Percentiles rank a stretch among this genome's conserved stretches.
phyloP scores from a whole-genome alignment of 2,329 filamentous ascomycete species.

The Trichoderma oligosporum region DNA sequence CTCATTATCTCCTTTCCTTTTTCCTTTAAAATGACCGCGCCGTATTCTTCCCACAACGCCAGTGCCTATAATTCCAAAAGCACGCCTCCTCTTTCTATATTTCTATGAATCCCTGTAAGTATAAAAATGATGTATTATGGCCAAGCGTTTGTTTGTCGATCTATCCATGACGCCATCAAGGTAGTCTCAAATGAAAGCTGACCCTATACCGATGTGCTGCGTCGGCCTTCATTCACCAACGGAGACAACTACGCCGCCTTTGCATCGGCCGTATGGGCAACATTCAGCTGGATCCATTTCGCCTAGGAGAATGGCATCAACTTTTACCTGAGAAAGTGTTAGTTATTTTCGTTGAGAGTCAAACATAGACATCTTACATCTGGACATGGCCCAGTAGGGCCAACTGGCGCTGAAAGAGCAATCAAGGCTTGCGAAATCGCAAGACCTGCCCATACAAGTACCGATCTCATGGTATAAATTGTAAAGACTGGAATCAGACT shows the following conservation, averaged over 20 bases:
- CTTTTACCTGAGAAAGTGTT: conserved; percentile 28
- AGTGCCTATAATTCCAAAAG: background rate
- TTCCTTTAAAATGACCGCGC: background rate
- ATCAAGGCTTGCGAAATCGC: conserved; percentile 19
- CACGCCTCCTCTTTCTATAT: background rate
- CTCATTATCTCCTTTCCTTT: background rate
- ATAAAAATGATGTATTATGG: background rate
- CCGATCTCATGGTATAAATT: conserved; percentile 11
- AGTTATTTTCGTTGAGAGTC: background rate
- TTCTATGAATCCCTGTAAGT: background rate
- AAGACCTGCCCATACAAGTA: conserved; percentile 15
- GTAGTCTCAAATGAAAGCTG: background rate
- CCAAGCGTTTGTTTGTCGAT: background rate
- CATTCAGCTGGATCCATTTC: conserved; percentile 47
- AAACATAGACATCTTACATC: conserved; percentile 27
- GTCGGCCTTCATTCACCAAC: conserved; percentile 34
- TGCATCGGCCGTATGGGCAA: conserved; percentile 53
- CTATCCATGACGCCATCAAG: background rate
- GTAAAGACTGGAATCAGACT: background rate
- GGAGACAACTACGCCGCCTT: conserved; percentile 46
- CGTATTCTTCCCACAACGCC: conserved; percentile 16
- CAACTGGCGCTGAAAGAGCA: conserved; percentile 28
- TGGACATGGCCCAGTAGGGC: conserved; percentile 35
- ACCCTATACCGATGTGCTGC: background rate
- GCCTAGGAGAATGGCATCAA: conserved; percentile 46